Base-by-base conservation (phyloP, 192 early-diverging fungal genomes). In the Dissophora globulifera region DNA sequence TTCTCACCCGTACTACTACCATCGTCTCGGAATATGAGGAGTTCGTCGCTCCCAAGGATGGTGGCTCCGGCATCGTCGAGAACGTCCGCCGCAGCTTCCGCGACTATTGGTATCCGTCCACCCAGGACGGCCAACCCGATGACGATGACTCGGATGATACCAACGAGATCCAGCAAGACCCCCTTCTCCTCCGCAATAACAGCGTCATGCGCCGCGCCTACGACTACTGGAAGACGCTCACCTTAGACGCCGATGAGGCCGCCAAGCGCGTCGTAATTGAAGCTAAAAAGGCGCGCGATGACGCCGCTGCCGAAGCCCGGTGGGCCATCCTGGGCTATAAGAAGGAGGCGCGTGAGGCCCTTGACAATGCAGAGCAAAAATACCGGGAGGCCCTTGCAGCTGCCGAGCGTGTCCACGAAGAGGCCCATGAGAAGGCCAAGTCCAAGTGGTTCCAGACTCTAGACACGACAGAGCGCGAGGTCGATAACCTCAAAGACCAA, bases 171-270 rank as follows among this genome's bases (percentile, higher is more conserved):
- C 57, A 67, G 6, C 26, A 48, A 2, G 57, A 76, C 25, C 72
- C 72, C 6, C 50, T 58, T 1, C 57, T 66, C 22, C 40, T 66
- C 33, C 38, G 38, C 4, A 42, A 16, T 58, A 67, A 67, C 51
- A 67, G 64, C 12, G 63, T 76, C 19, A 35, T 67, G 55, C 53
- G 64, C 7, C 63, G 64, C 1, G 72, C 72, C 3, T 62, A 76
- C 26, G 72, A 76, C 45, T 76, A 76, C 52, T 66, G 63, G 72
- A 76, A 67, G 47, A 38, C 72, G 12, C 64, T 76, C 3, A 76
- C 72, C 22, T 58, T 54, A 16, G 72, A 67, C 33, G 72, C 63
- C 4, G 63, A 66, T 13, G 63, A 76, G 51, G 26, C 46, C 1
- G 63, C 72, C 26, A 76, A 76, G 52, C 29, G 56, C 13, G 13